These are phyloP conservation scores for Aureobasidium leucospermi DNA, from an alignment of 2,329 filamentous ascomycete species.

Conservation along the genomic window DNA sequence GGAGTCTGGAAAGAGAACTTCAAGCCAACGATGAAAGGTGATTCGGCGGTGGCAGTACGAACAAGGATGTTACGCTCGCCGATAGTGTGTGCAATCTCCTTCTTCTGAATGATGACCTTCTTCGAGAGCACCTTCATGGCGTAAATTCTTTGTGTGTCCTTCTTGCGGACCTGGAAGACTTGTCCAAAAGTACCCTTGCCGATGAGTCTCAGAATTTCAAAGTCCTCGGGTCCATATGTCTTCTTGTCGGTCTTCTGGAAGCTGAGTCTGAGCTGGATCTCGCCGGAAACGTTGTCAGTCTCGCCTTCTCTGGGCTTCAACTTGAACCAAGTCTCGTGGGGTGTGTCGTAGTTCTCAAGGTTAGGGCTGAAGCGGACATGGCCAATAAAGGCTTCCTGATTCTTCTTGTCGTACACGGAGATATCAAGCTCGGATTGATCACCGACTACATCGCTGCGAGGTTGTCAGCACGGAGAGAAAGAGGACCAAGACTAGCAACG, in stretches of 20 bases:
- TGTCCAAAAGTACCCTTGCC: slow-evolving; percentile 98
- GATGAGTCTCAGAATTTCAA: slow-evolving; percentile 91
- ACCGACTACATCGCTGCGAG: slow-evolving; percentile 76
- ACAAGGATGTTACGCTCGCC: slow-evolving; percentile 97
- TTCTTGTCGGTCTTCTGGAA: slow-evolving; percentile 86
- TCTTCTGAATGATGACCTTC: slow-evolving; percentile 99
- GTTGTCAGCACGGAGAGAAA: slow-evolving; percentile 23
- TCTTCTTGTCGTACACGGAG: slow-evolving; percentile 82
- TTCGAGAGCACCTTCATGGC: slow-evolving; percentile 99
- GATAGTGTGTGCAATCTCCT: slow-evolving; percentile 94
- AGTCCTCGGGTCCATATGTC: slow-evolving; percentile 90
- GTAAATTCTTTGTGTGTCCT: slow-evolving; percentile 91
- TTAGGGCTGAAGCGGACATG: slow-evolving; percentile 76
- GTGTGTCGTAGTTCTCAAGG: slow-evolving; percentile 59
- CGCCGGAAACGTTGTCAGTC: slow-evolving; percentile 68
- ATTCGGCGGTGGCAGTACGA: slow-evolving; percentile 89
- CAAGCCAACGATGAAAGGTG: slow-evolving; percentile 92
- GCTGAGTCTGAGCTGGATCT: slow-evolving; percentile 77
- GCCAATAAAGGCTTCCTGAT: slow-evolving; percentile 83
- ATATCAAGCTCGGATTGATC: slow-evolving; percentile 85
- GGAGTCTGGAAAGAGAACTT: slow-evolving; percentile 99
- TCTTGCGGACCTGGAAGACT: slow-evolving; percentile 97
- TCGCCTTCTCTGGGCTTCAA: slow-evolving; percentile 74
- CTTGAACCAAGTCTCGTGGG: slow-evolving; percentile 77
- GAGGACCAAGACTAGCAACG: slow-evolving; percentile 33